Evolutionary conservation across 192 early-diverging fungal species (phyloP).

Genomic region (Dissophora ornata): DNA sequence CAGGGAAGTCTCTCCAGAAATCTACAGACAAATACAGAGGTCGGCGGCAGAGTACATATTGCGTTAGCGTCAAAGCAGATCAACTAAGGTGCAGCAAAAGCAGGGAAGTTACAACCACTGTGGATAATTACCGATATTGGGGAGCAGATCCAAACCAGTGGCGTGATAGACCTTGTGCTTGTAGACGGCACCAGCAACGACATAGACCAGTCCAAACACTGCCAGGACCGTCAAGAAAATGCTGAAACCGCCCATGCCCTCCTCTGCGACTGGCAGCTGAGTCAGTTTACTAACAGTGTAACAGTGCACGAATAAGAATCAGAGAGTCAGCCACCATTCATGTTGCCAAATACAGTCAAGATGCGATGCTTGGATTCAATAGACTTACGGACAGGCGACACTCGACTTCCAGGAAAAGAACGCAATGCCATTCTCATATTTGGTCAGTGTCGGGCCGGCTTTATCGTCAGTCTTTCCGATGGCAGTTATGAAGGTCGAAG

Average conservation of each 20-base stretch:
- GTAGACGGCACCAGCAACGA: conserved; percentile 31
- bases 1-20: conserved; percentile 48
- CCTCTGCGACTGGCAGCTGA: conserved; percentile 14
- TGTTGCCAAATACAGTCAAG: no score
- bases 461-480: conserved; percentile 47
- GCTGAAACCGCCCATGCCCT: conserved; percentile 41
- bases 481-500: no score
- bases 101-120: no score
- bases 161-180: conserved; percentile 45
- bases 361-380: no score
- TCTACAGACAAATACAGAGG: conserved; percentile 8
- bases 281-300: neutral
- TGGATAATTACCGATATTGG: conserved; percentile 46
- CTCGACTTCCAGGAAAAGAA: conserved; percentile 37
- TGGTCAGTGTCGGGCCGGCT: conserved; percentile 11
- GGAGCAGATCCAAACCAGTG: conserved; percentile 37
- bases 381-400: conserved; percentile 46
- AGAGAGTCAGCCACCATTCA: no score
- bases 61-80: neutral
- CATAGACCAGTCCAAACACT: conserved; percentile 26
- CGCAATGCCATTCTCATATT: conserved; percentile 21
- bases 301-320: no score
- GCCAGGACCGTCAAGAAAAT: conserved; percentile 31
- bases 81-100: no score
- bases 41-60: neutral